Base-by-base conservation (phyloP, 1,284 basidiomycete species). In the Termitomyces sp. region DNA sequence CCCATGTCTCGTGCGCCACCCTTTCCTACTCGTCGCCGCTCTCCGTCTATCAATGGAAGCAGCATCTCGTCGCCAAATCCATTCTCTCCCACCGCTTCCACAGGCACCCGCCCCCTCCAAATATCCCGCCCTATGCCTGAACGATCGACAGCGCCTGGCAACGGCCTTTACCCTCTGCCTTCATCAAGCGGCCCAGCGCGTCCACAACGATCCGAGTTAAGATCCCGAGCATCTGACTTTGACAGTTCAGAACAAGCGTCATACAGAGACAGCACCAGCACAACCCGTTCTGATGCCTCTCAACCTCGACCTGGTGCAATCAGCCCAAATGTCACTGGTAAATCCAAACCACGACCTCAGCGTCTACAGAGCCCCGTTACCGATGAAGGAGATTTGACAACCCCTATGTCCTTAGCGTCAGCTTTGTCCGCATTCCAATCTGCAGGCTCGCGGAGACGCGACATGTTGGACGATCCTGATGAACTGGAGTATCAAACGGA, bases 401-500 rank as follows among this genome's bases (percentile, higher is more conserved):
- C 79, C n/a, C 76, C 80, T 37, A 69, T 72, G 7, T 68, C 78
- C 7, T 62, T 88, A 37, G 70, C 71, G n/a, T 74, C 75, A 39
- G 79, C 77, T 16, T 68, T 86, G 63, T 78, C 83, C 53, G 84
- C 86, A 28, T 90, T 90, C 65, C 79, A 83, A 62, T 76, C 77
- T 50, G 81, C 82, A 8, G 80, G 83, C 19, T 71, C 74, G 9
- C 73, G 83, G 21, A 77, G 77, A 62, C 79, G 80, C 45, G 74
- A 73, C n/a, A 74, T 76, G 66, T 76, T 75, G 10, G 73, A 79
- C 55, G 80, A 78, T 41, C 75, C 73, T 41, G 73, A 76, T 4
- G 76, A 79, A 31, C 59, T 66, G 35, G 74, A 78, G 34, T 72
- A 78, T 56, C 78, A 81, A 57, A 69, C 71, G 54, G 80, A 84